Evolutionary conservation across 2,329 filamentous ascomycete genomes (phyloP).

Genomic region (Aspergillus costaricaensis): DNA sequence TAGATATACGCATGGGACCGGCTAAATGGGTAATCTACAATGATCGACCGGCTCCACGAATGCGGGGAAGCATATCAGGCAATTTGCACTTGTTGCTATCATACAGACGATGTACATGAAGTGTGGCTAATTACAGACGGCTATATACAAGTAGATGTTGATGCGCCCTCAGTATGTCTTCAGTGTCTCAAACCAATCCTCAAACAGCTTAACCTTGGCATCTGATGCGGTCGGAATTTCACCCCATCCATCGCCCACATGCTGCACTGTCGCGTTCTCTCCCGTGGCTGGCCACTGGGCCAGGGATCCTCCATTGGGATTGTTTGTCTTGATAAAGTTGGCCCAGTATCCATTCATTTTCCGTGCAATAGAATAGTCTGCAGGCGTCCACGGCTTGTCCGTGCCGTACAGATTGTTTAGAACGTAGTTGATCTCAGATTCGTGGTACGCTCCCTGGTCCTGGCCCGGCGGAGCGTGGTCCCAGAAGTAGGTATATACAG

Average conservation of each 20-base stretch:
- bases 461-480: slow-evolving; percentile 31
- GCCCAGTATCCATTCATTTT: slow-evolving; percentile 34
- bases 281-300: neutral
- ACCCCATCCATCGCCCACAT: slow-evolving; percentile 11
- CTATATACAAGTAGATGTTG: neutral
- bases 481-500: slow-evolving; percentile 33
- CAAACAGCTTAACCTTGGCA: neutral
- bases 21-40: slow-evolving; percentile 6
- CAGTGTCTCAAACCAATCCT: neutral
- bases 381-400: slow-evolving; percentile 21
- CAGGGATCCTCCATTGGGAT: slow-evolving; percentile 29
- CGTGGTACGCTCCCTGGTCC: slow-evolving; percentile 29
- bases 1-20: neutral
- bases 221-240: neutral
- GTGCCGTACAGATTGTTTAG: slow-evolving; percentile 32
- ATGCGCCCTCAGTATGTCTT: neutral
- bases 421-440: slow-evolving; percentile 33
- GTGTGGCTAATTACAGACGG: neutral
- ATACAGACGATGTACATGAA: neutral
- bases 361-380: slow-evolving; percentile 26
- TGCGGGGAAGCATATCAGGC: slow-evolving; percentile 1
- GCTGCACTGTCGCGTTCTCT: neutral
- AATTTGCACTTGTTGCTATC: neutral
- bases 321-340: slow-evolving; percentile 34
- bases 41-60: neutral